Percentiles rank a stretch among this genome's conserved stretches.
Conservation (phyloP, 1,139 yeast genomes). For the Kodamaea arcana region DNA sequence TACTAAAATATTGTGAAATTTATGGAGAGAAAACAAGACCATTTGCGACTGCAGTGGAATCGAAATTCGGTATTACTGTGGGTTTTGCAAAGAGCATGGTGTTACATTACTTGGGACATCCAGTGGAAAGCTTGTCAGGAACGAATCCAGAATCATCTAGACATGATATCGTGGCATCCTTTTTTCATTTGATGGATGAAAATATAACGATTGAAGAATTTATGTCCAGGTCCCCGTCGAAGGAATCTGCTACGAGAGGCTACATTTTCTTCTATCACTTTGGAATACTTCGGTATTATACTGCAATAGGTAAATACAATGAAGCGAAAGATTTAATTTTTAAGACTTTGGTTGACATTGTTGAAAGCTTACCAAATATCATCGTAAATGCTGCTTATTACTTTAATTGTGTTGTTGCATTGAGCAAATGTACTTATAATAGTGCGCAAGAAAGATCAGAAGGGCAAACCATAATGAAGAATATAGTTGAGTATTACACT, state of each 20-base stretch:
- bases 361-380: conserved; percentile 20
- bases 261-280: conserved; percentile 6
- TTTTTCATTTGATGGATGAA: conserved; percentile 16
- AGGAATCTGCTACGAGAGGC: conserved; percentile 5
- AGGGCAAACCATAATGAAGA: conserved; percentile 10
- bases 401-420: conserved; percentile 15
- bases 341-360: conserved; percentile 13
- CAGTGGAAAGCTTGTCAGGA: conserved; percentile 8
- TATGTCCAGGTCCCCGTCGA: conserved; percentile 6
- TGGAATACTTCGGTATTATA: conserved; percentile 8
- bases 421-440: conserved; percentile 8
- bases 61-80: conserved; percentile 12
- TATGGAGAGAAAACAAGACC: conserved; percentile 18
- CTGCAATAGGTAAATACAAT: conserved; percentile 16
- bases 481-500: conserved; percentile 20
- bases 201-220: conserved; percentile 15
- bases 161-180: conserved; percentile 5
- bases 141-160: conserved; percentile 1
- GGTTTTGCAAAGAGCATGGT: conserved; percentile 16
- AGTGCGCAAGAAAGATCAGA: conserved; percentile 5
- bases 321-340: conserved; percentile 21
- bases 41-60: conserved; percentile 8
- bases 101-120: conserved; percentile 17
- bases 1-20: conserved; percentile 30
- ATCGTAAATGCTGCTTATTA: conserved; percentile 24